These are phyloP conservation scores for Mortierella sp. DNA, from an alignment of 371 early-diverging fungal species.

Conservation along the genomic window DNA sequence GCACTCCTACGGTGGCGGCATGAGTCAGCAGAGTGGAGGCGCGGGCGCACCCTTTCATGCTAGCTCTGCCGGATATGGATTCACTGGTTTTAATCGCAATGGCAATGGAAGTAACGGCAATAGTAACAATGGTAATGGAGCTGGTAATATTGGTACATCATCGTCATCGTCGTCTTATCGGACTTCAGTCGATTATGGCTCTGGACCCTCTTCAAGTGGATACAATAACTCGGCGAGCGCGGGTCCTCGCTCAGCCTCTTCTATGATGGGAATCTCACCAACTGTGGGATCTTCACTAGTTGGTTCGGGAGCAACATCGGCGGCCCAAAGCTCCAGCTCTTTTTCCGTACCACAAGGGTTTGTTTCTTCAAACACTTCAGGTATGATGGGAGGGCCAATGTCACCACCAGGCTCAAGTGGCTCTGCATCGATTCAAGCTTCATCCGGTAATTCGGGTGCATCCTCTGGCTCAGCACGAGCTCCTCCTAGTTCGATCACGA, in stretches of 20 bases:
- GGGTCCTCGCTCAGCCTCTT: slow-evolving; percentile 12
- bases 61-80: slow-evolving; percentile 23
- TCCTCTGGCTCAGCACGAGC: slow-evolving; percentile 8
- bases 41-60: slow-evolving; percentile 40
- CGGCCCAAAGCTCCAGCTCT: slow-evolving; percentile 10
- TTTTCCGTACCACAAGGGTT: slow-evolving; percentile 26
- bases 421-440: background rate
- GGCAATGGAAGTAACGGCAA: background rate
- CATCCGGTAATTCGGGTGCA: slow-evolving; percentile 2
- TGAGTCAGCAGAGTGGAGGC: slow-evolving; percentile 30
- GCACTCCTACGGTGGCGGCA: slow-evolving; percentile 24
- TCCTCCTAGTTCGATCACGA: slow-evolving; percentile 15
- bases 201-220: slow-evolving; percentile 9
- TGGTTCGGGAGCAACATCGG: slow-evolving; percentile 4
- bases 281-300: slow-evolving; percentile 22
- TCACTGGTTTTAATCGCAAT: slow-evolving; percentile 18
- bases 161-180: slow-evolving; percentile 12
- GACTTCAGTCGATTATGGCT: slow-evolving; percentile 20
- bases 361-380: slow-evolving; percentile 10
- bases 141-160: background rate
- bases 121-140: background rate
- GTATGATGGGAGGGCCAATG: slow-evolving; percentile 12
- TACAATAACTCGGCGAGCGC: slow-evolving; percentile 1
- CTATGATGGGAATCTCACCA: slow-evolving; percentile 25
- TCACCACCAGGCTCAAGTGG: slow-evolving; percentile 15